Conservation (phyloP, 2,329 filamentous ascomycete genomes). For the Curvularia lunata region DNA sequence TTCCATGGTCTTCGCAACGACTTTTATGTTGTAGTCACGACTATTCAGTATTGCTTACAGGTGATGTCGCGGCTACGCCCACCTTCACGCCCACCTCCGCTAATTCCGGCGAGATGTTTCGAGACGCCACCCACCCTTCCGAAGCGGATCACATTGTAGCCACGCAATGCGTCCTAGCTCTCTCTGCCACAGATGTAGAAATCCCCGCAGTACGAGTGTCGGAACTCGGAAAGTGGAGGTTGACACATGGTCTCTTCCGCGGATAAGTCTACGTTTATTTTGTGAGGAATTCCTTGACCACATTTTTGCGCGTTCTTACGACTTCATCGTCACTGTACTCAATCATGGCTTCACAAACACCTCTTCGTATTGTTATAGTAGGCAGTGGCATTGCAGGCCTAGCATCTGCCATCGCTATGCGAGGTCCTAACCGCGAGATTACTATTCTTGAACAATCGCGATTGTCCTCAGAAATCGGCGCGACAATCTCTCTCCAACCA, state of each 20-base stretch:
- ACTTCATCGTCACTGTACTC: neutral
- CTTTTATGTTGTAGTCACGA: neutral
- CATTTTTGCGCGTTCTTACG: neutral
- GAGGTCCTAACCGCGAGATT: slow-evolving; percentile 42
- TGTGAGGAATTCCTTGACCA: neutral
- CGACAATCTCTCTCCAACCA: slow-evolving; percentile 52
- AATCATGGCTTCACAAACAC: slow-evolving; percentile 22
- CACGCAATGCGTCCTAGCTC: neutral
- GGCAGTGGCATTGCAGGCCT: slow-evolving; percentile 35
- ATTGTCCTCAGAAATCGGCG: slow-evolving; percentile 49
- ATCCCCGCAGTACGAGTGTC: neutral
- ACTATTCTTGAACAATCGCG: slow-evolving; percentile 44
- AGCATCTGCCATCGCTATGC: slow-evolving; percentile 45
- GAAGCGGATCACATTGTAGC: too few relatives aligned
- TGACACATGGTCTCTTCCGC: neutral
- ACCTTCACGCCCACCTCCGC: neutral
- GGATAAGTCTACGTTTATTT: too few relatives aligned
- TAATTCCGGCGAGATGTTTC: neutral
- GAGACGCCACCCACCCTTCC: neutral
- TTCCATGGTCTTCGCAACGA: neutral
- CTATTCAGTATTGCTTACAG: too few relatives aligned
- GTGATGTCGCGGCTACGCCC: neutral
- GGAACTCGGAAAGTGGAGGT: slow-evolving; percentile 3
- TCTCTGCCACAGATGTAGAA: neutral
- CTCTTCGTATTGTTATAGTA: slow-evolving; percentile 44